Conservation (phyloP, 257 asterid species). For the Fraxinus quadrangulata region DNA sequence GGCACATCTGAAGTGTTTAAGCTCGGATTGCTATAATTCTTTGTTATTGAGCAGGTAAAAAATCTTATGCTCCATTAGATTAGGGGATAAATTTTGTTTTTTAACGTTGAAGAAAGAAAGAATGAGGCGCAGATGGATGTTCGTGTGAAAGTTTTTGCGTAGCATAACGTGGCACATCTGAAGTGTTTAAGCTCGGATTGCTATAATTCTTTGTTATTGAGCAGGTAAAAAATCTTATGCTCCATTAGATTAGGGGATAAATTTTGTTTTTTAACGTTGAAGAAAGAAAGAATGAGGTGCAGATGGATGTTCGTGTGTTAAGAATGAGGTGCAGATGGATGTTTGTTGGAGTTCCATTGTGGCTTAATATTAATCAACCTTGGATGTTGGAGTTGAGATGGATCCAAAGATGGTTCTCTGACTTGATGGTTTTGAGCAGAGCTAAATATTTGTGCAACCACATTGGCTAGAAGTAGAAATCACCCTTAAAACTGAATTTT, state of each 20-base stretch:
- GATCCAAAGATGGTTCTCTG: not conserved
- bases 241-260: not conserved
- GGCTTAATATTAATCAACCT: not conserved
- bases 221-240: not conserved
- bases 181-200: not conserved
- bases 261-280: not conserved
- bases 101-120: not conserved
- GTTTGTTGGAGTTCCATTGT: not conserved
- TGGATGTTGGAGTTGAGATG: not conserved
- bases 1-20: not conserved
- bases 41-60: not conserved
- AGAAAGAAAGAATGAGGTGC: not conserved
- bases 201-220: not conserved
- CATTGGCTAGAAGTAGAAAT: not conserved
- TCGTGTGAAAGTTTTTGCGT: not conserved
- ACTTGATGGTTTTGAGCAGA: not conserved
- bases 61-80: not conserved
- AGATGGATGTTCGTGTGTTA: not conserved
- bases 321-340: not conserved
- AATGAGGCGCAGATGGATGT: not conserved
- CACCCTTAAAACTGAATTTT: not conserved
- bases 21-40: not conserved
- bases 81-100: not conserved
- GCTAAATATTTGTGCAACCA: not conserved
- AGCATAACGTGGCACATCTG: not conserved